Base-by-base conservation (phyloP, 805 yeast species). In the Teunomyces panamensis region DNA sequence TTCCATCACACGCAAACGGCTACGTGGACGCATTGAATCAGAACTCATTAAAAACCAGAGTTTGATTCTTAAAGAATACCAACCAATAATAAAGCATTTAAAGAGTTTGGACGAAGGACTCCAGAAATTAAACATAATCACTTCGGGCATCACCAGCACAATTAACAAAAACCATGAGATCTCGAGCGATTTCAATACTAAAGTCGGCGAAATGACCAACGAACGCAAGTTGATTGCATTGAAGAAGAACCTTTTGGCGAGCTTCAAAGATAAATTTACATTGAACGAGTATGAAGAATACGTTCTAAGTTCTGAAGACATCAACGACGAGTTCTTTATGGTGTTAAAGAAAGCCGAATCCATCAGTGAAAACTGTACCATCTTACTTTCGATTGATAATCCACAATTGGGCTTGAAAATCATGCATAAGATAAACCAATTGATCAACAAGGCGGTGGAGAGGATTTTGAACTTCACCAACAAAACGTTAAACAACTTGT, bases 281-380 rank as follows among this genome's bases (percentile, higher is more conserved):
- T 63, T 92, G 39, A 78, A 77, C 39, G 91, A 84, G 50, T 78
- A 80, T 48, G 97, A 92, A 55, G 84, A 81, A 39, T 85, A 79
- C 56, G 64, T 78, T 5, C 67, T 91, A 34, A 60, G 64, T 17
- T 73, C 75, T 28, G 74, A 72, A 11, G 78, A 71, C 9, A 69
- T 78, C 28, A 69, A 71, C 51, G 69, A 73, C 1, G 82, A 77
- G 44, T 89, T 85, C 59, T 87, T 89, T 55, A 60, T 58, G 3
- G 77, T 81, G 1, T 68, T 91, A 30, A 65, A 70, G 10, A 84
- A 83, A 56, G 85, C 88, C 6, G 82, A 85, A 54, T 57, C 61
- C 32, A 85, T 91, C 27, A 83, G 84, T 59, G 74, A 78, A 30
- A 80, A 84, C 49, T 84, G 96, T 44, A 82, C 87, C 42, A 77